Base-by-base conservation (phyloP, 2,329 filamentous ascomycete species). In the Botrytis galanthina region DNA sequence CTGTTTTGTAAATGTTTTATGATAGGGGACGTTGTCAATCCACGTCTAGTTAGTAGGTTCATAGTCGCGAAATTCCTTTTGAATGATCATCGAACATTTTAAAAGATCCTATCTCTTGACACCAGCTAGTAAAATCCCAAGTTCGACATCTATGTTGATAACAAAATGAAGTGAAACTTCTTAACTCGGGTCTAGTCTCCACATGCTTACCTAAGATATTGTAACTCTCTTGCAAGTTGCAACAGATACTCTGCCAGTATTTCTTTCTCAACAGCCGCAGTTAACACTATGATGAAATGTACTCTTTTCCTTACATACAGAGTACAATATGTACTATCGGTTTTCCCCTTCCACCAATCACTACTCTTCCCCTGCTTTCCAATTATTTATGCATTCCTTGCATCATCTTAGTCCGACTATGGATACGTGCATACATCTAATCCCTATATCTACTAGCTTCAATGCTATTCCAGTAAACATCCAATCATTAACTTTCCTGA, bases 321-420 rank as follows among this genome's bases (percentile, higher is more conserved):
- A n/a, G n/a, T n/a, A n/a, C 48, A 29, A 4, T 57, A n/a, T 57
- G n/a, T 57, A 26, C 35, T 57, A 59, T 69, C 48, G 35, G 46
- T 57, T 69, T 57, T 32, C 35, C 46, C 46, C 35, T 67, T 37
- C 22, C 4, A 29, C 70, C 46, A 67, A 67, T 67, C 46, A 22
- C 22, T 29, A 9, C 26, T 18, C 26, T n/a, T 54, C 18, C 66
- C 66, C 48, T 69, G 4, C 66, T 69, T 69, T 57, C 6, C 37
- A 57, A 57, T 16, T 42, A 32, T 44, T 1, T 29, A 69, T 69
- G 51, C 37, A 69, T 69, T 69, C 66, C 66, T 69, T 69, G 66
- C 66, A 69, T 69, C 37, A 69, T 69, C 66, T 57, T 42, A 57
- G n/a, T 16, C 66, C 66, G 29, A 68, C 48, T 68, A 68, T 57